A percentile compares a stretch with the other conserved stretches of the same genome.
Conservation (phyloP, 148 eudicot genomes). For the Diospyros lotus region DNA sequence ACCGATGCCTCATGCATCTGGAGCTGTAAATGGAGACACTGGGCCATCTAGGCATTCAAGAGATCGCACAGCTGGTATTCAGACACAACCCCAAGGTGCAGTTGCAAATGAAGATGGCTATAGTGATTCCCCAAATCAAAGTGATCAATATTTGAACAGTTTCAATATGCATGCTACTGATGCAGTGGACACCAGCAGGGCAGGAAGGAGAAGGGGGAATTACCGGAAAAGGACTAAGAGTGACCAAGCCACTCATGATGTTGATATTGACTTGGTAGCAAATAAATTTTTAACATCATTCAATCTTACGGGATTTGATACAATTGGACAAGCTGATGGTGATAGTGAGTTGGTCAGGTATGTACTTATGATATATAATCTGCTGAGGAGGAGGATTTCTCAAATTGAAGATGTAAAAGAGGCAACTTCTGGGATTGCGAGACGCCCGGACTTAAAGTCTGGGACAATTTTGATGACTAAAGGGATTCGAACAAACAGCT, state of each 20-base stretch:
- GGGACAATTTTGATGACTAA: conserved; percentile 53
- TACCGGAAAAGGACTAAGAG: conserved; percentile 31
- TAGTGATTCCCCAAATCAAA: conserved; percentile 31
- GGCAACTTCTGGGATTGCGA: conserved; percentile 33
- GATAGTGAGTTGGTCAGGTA: conserved; percentile 45
- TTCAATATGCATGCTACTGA: conserved; percentile 19
- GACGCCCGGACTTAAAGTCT: conserved; percentile 63
- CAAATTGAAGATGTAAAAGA: conserved; percentile 72
- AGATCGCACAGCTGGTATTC: conserved; percentile 7
- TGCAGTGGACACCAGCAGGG: conserved; percentile 17
- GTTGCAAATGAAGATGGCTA: conserved; percentile 32
- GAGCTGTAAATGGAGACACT: conserved; percentile 42
- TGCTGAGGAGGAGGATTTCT: conserved; percentile 57
- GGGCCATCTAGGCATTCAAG: conserved; percentile 30
- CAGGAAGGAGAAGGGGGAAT: conserved; percentile 16
- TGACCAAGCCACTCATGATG: conserved; percentile 19
- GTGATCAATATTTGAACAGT: conserved; percentile 17
- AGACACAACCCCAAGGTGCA: conserved; percentile 11
- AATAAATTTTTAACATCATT: conserved; percentile 28
- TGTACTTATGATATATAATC: conserved; percentile 51
- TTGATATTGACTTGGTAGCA: conserved; percentile 28
- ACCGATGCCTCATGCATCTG: conserved; percentile 24
- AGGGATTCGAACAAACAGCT: conserved; percentile 64
- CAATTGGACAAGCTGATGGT: conserved; percentile 44
- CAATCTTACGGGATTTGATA: conserved; percentile 39